Base-by-base conservation (phyloP, 2,329 filamentous ascomycete genomes). In the Nemania abortiva region DNA sequence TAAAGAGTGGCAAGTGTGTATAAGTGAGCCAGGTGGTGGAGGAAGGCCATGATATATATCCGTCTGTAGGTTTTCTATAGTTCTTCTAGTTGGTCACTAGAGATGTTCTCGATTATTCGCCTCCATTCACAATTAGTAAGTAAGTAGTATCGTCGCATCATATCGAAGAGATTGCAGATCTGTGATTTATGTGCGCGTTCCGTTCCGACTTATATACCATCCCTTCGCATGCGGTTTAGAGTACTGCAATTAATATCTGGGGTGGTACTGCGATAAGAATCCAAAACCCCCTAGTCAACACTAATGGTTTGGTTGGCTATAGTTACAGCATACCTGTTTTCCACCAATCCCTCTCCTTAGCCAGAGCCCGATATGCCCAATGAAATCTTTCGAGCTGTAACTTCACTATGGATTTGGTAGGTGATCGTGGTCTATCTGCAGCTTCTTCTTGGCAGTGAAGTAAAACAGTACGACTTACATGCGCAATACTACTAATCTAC, bases 1-100 rank as follows among this genome's bases (percentile, higher is more conserved):
- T 68, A 22, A 15, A 66, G 64, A n/a, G 66, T 50, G 10, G 63
- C 65, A 47, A 64, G 20, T 29, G 63, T 53, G 64, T 61, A 72
- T 5, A 70, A 15, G 37, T 52, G 68, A 58, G 49, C 34, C 37
- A 70, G 37, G 49, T 31, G 37, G 49, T 27, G 10, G 49, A 65
- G n/a, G 24, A 63, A 39, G 6, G 67, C 64, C 70, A 71, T 71
- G 10, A 57, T 63, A 39, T 24, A 57, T 63, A 39, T n/a, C 24
- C 22, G 9, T 20, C 53, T 55, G 60, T 55, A 37, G 9, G 18
- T 24, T 42, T 42, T 42, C 39, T 29, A 29, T 29, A 31, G 27
- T 31, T 53, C 5, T 52, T 27, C 29, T 39, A 53, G 24, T 29
- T n/a, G 6, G 18, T 6, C 11, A 27, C 9, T 22, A 29, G 20